Percentiles rank a stretch among this genome's conserved stretches.
phyloP scores from a whole-genome alignment of 495 filamentous ascomycete species.

The Neurospora sp. region DNA sequence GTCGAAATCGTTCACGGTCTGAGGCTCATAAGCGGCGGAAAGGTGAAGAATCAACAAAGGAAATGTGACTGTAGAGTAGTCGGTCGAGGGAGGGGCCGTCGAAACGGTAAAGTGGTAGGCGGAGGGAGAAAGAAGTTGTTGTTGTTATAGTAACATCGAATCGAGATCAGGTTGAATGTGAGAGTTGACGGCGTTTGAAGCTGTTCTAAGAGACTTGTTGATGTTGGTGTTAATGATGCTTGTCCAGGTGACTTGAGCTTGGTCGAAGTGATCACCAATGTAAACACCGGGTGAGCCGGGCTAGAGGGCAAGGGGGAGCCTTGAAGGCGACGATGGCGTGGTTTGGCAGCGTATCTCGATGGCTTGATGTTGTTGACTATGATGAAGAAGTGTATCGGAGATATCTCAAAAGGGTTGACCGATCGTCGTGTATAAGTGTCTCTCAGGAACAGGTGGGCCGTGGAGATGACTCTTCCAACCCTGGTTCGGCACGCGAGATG shows the following conservation, averaged over 20 bases:
- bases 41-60: slow-evolving; percentile 44
- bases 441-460: slow-evolving; percentile 32
- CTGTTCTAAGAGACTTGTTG: slow-evolving; percentile 10
- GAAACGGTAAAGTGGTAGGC: slow-evolving; percentile 26
- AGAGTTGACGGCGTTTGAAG: slow-evolving; percentile 28
- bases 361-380: background rate
- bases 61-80: slow-evolving; percentile 28
- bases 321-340: background rate
- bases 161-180: slow-evolving; percentile 35
- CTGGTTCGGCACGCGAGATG: slow-evolving; percentile 26
- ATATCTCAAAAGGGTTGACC: slow-evolving; percentile 13
- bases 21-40: slow-evolving; percentile 58
- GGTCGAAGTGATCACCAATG: background rate
- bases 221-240: background rate
- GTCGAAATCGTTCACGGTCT: slow-evolving; percentile 50
- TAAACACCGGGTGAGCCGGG: background rate
- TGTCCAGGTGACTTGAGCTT: background rate
- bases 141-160: slow-evolving; percentile 63
- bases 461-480: slow-evolving; percentile 40
- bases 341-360: background rate
- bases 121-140: slow-evolving; percentile 41
- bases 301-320: background rate
- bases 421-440: slow-evolving; percentile 17
- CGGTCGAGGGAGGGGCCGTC: slow-evolving; percentile 38
- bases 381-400: background rate